Percentiles rank a stretch among this genome's conserved stretches.
phyloP scores from a whole-genome alignment of 2,329 filamentous ascomycete genomes.

The Knufia petricola region DNA sequence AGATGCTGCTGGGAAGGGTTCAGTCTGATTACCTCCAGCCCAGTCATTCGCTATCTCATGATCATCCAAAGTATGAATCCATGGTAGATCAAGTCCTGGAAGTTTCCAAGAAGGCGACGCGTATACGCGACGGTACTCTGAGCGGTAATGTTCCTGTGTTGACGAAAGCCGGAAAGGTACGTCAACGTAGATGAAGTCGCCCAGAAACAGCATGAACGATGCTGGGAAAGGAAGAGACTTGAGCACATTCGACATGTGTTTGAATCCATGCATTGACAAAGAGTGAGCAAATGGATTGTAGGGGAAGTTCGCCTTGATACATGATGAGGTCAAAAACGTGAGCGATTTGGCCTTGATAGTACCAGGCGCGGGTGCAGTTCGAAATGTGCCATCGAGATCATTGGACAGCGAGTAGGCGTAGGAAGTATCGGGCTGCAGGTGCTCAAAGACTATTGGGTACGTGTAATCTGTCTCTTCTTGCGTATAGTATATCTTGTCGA shows the following conservation, averaged over 20 bases:
- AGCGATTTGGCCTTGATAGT: conserved; percentile 58
- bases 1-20: conserved; percentile 67
- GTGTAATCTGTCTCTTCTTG: conserved; percentile 77
- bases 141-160: conserved; percentile 64
- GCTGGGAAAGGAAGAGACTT: conserved; percentile 54
- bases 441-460: conserved; percentile 54
- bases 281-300: conserved; percentile 79
- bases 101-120: conserved; percentile 77
- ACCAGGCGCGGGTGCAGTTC: conserved; percentile 63
- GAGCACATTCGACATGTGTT: conserved; percentile 63
- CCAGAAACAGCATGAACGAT: conserved; percentile 57
- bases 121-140: conserved; percentile 93
- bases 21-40: conserved; percentile 64
- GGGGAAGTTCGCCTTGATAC: conserved; percentile 82
- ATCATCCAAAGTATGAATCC: conserved; percentile 95
- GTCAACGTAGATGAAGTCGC: conserved; percentile 50
- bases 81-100: conserved; percentile 67
- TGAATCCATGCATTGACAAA: conserved; percentile 59
- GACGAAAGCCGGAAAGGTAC: conserved; percentile 72
- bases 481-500: conserved; percentile 55
- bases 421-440: conserved; percentile 58
- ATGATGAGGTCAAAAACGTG: conserved; percentile 86
- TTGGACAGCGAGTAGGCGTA: conserved; percentile 85
- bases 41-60: conserved; percentile 96
- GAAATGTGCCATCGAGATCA: conserved; percentile 74